Evolutionary conservation across 805 yeast species (phyloP).

Genomic region (Kodamaea lidongshanica): DNA sequence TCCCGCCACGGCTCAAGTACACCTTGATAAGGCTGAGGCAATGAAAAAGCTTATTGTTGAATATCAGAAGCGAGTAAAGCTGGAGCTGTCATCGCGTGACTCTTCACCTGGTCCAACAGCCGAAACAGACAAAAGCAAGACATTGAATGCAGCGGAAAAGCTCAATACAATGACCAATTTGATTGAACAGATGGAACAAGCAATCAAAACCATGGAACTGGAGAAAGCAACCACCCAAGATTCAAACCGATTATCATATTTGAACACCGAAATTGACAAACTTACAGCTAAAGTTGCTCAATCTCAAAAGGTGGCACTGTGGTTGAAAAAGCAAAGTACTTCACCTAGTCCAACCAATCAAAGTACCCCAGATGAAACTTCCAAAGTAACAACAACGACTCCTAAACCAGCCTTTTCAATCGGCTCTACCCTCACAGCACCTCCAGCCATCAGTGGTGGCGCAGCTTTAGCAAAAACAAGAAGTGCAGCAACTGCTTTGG

Average conservation of each 20-base stretch:
- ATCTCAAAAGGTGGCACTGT: slow-evolving; percentile 18
- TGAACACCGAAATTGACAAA: slow-evolving; percentile 10
- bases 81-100: no score
- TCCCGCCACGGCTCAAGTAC: slow-evolving; percentile 16
- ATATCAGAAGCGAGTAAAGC: slow-evolving; percentile 21
- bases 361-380: slow-evolving; percentile 2
- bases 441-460: no score
- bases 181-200: slow-evolving; percentile 18
- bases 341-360: slow-evolving; percentile 2
- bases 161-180: slow-evolving; percentile 19
- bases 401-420: slow-evolving; percentile 7
- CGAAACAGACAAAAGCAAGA: slow-evolving; percentile 8
- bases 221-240: slow-evolving; percentile 11
- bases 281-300: slow-evolving; percentile 16
- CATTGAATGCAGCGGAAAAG: no score
- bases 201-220: slow-evolving; percentile 18
- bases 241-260: slow-evolving; percentile 5
- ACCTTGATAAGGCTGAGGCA: slow-evolving; percentile 21
- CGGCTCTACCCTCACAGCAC: no score
- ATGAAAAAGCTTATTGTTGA: slow-evolving; percentile 21
- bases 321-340: slow-evolving; percentile 15
- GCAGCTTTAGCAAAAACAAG: no score
- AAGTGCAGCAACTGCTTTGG: no score
- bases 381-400: slow-evolving; percentile 4
- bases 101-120: not conserved